These are phyloP conservation scores for Vicia villosa DNA, from an alignment of 306 rosid species.

Conservation along the genomic window DNA sequence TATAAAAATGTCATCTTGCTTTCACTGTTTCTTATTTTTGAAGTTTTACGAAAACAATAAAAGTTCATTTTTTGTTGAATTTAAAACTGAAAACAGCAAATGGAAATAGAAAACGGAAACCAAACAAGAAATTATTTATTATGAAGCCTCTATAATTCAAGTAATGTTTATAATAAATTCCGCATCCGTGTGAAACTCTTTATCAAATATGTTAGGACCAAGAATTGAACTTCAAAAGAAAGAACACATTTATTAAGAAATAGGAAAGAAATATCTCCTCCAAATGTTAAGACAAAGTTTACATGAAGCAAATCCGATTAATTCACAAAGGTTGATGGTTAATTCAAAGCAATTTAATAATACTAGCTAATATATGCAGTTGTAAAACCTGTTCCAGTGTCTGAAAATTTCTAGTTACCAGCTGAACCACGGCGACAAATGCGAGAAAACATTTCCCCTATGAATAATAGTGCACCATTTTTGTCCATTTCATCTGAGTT, in stretches of 20 bases:
- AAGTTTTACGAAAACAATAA: not conserved
- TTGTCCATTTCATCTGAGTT: slow-evolving; percentile 32
- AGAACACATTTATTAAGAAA: no score
- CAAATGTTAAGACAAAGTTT: not conserved
- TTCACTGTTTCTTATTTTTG: not conserved
- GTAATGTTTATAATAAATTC: not conserved
- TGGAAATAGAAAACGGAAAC: not conserved
- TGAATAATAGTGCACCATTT: slow-evolving; percentile 61
- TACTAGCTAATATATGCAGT: not conserved
- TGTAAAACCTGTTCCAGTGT: slow-evolving; percentile 30
- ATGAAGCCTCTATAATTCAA: not conserved
- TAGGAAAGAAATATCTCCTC: no score
- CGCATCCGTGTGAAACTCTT: slow-evolving; percentile 12
- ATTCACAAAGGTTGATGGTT: slow-evolving; percentile 30
- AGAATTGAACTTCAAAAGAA: no score
- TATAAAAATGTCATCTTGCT: not conserved
- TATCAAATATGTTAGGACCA: no score
- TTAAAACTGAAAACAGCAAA: not conserved
- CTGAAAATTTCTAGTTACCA: slow-evolving; percentile 58
- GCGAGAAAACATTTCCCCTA: slow-evolving; percentile 84
- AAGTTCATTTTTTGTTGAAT: not conserved
- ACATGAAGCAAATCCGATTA: slow-evolving; percentile 26
- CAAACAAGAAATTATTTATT: not conserved
- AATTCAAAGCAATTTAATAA: slow-evolving; percentile 9
- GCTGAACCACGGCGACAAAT: slow-evolving; percentile 92